Conservation (phyloP, 2,329 filamentous ascomycete species). For the Cercospora zeae-maydis region DNA sequence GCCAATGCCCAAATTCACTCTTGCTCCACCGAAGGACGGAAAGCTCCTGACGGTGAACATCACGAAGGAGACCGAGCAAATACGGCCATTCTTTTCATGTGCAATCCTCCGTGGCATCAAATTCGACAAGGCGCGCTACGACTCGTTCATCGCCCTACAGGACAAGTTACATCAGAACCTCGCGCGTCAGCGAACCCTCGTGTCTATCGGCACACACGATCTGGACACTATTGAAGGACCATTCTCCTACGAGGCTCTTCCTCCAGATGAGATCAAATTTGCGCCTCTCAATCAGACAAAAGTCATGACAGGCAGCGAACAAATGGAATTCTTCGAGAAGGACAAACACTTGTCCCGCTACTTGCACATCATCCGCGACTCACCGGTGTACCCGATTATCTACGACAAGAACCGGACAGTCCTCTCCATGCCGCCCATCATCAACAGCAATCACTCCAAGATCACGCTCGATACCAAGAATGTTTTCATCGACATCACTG, state of each 20-base stretch:
- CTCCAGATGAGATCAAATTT: slow-evolving; percentile 91
- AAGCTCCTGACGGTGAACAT: slow-evolving; percentile 79
- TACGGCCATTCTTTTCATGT: slow-evolving; percentile 84
- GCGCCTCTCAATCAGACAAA: slow-evolving; percentile 85
- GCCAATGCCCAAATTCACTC: slow-evolving; percentile 72
- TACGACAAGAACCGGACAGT: slow-evolving; percentile 83
- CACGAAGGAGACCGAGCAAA: slow-evolving; percentile 59
- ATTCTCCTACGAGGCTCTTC: slow-evolving; percentile 91
- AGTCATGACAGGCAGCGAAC: slow-evolving; percentile 78
- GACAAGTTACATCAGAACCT: slow-evolving; percentile 98
- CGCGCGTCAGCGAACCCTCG: slow-evolving; percentile 84
- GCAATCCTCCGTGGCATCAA: slow-evolving; percentile 86
- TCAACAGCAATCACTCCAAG: slow-evolving; percentile 96
- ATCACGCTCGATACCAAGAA: slow-evolving; percentile 89
- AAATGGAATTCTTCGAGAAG: slow-evolving; percentile 93
- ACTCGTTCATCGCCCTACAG: slow-evolving; percentile 95
- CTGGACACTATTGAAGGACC: slow-evolving; percentile 89
- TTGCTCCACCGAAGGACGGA: slow-evolving; percentile 68
- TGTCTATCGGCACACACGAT: slow-evolving; percentile 97
- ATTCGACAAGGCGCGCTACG: slow-evolving; percentile 87
- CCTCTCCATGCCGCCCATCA: slow-evolving; percentile 93
- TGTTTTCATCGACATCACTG: slow-evolving; percentile 95
- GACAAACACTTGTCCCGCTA: slow-evolving; percentile 89
- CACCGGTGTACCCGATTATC: slow-evolving; percentile 91
- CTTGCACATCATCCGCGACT: slow-evolving; percentile 90